phyloP scores from a whole-genome alignment of 148 eudicot species.

The Drosera capensis region DNA sequence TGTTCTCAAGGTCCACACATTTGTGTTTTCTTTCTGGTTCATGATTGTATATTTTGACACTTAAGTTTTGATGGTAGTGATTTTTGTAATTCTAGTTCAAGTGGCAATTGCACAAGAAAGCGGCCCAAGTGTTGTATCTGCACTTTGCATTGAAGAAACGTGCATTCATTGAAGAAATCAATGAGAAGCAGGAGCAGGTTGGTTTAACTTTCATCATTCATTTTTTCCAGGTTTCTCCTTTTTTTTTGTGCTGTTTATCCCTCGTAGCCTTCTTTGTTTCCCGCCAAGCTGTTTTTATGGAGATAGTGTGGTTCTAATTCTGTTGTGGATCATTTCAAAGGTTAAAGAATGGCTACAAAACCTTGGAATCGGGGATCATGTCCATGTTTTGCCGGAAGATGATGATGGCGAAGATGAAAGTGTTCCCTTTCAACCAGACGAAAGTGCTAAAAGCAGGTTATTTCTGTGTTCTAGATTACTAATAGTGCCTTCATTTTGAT shows the following conservation, averaged over 20 bases:
- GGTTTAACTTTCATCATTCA: conserved; percentile 10
- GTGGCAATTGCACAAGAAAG: conserved; percentile 89
- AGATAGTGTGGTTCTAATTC: conserved; percentile 5
- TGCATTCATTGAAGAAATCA: conserved; percentile 78
- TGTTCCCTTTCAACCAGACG: conserved; percentile 53
- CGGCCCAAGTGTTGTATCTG: conserved; percentile 79
- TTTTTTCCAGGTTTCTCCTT: neutral
- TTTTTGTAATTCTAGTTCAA: conserved; percentile 41
- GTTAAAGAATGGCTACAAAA: conserved; percentile 99
- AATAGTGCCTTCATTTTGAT: conserved; percentile 11
- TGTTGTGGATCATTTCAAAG: conserved; percentile 26
- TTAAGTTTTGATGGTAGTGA: neutral
- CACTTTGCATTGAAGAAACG: conserved; percentile 92
- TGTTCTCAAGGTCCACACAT: neutral
- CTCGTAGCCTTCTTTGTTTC: neutral
- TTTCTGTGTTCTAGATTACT: no score
- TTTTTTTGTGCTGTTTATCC: neutral
- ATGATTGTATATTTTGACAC: neutral
- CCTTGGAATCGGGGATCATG: conserved; percentile 80
- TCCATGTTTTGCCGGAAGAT: conserved; percentile 63
- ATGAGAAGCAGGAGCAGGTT: conserved; percentile 99
- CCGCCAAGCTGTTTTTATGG: neutral
- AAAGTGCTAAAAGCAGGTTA: conserved; percentile 67
- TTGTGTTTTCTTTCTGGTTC: neutral
- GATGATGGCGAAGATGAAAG: conserved; percentile 77